Evolutionary conservation across 441 rosid species (phyloP), one percentile per base, ranked within the genome.

Genomic region (Melastoma candidum): DNA sequence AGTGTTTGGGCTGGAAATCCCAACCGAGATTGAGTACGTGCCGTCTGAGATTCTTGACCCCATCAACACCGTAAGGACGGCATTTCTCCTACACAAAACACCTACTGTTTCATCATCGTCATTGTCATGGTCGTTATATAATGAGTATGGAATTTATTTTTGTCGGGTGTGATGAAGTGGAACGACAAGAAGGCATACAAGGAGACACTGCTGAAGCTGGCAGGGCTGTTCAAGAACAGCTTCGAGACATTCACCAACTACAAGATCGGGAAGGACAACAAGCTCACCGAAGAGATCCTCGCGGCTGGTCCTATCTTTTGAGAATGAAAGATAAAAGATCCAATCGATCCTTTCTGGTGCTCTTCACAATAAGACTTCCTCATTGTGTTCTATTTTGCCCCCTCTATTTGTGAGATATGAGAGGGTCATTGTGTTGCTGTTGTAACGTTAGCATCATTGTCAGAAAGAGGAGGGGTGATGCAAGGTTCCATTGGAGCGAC

Each of bases 1-100:
- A 32, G 83, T 88, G 45, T 85, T 92, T 39, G 92, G 97, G 48
- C 86, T 88, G 25, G 86, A 92, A 66, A 86, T 92, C 72, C 97
- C 88, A 9, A 71, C 77, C 1, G 76, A 69, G 48, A 64, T 84
- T 0, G 87, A 82, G 63, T 95, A 95, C 9, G 84, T 92, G 56
- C 98, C 98, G 25, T 78, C 92, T 0, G 84, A 84, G 57, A 92
- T 92, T 57, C 78, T 92, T 67, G 85, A 79, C 55, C 97, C 97
- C 0, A 36, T 74, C 59, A 88, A 85, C 74, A 65, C 95, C 8
- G 97, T 87, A 7, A 74, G 97, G 7, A 3, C 22, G 22, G 22
- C 22, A 17, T 17, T 17, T 17, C 22, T 17, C 22, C 22, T 17
- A 17, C 22, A 17, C 22, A 17, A 17, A 17, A 32, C 7, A 32